Percentiles rank a stretch among this genome's conserved stretches.
These are phyloP conservation scores for Emericellopsis cladophorae DNA, from an alignment of 2,329 filamentous ascomycete species.

Conservation along the genomic window DNA sequence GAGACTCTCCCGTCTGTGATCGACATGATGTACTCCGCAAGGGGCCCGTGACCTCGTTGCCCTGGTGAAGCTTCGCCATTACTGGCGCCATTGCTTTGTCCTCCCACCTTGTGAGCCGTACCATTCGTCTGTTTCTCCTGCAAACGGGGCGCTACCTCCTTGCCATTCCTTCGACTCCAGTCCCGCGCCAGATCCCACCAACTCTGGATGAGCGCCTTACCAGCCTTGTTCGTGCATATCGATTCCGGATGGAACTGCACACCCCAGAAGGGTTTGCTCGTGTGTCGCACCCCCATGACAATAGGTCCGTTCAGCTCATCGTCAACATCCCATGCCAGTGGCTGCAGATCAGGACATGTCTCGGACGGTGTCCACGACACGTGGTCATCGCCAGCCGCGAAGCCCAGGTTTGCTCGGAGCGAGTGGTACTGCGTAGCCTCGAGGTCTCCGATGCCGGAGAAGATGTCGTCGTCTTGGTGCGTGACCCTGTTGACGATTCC, in stretches of 20 bases:
- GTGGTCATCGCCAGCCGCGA: slow-evolving; percentile 9
- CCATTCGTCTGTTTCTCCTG: neutral
- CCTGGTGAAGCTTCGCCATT: neutral
- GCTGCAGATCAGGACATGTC: slow-evolving; percentile 29
- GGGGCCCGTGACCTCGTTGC: neutral
- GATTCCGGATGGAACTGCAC: slow-evolving; percentile 89
- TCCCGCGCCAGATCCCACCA: slow-evolving; percentile 58
- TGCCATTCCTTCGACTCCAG: slow-evolving; percentile 27
- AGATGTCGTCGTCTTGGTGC: slow-evolving; percentile 52
- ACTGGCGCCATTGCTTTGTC: neutral
- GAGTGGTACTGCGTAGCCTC: slow-evolving; percentile 69
- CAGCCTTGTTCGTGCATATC: slow-evolving; percentile 61
- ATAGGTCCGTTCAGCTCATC: slow-evolving; percentile 33
- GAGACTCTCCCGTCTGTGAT: neutral
- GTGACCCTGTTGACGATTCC: slow-evolving; percentile 63
- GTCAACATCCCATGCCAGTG: slow-evolving; percentile 44
- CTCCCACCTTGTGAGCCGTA: no score
- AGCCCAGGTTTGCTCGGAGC: slow-evolving; percentile 41
- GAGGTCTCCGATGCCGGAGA: slow-evolving; percentile 45
- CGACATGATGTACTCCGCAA: neutral
- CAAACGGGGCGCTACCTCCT: no score
- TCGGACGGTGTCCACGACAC: slow-evolving; percentile 9
- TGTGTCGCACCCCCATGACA: slow-evolving; percentile 67
- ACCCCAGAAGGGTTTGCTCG: slow-evolving; percentile 63
- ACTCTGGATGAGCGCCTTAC: slow-evolving; percentile 52